Base-by-base conservation (phyloP, 805 yeast species). In the Lipomyces sp. region DNA sequence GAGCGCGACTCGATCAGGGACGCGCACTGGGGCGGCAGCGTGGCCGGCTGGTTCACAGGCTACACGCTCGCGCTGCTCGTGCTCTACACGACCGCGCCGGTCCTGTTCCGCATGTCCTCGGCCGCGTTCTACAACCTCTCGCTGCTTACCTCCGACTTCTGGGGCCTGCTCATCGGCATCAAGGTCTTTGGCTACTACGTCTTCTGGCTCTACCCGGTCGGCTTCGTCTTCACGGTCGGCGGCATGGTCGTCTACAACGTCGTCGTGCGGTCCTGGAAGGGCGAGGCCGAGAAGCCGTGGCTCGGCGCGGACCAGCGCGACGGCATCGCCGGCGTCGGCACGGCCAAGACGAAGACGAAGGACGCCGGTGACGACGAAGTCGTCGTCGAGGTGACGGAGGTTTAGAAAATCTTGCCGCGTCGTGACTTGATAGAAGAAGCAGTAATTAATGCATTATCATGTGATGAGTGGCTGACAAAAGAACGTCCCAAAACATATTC, bases 81-180 rank as follows among this genome's bases (percentile, higher is more conserved):
- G 46, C 61, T 73, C 33, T 73, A 73, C 64, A 48, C 65, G 49
- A 64, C 74, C 11, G 73, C 74, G 21, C 76, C 76, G 19, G 66
- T 73, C 39, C 54, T 73, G 57, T 68, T 73, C 66, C 62, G 76
- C 33, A 70, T 73, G 70, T 70, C 76, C 16, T 70, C 75, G 5
- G 76, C 77, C 11, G 74, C 76, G 11, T 73, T 73, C 52, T 73
- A 73, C 65, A 73, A 73, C 61, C 59, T 73, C 49, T 70, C 74
- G 33, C 49, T 72, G 21, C 63, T 73, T 44, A 73, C 76, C 14
- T 68, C 73, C 16, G 76, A 73, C 55, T 73, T 73, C 63, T 73
- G 77, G 76, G 70, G 76, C 10, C 54, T 73, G 53, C 55, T 73
- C 13, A 70, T 73, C 22, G 76, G 76, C n/a, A 64, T 70, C 41